Conservation (phyloP, 23 red algal species). For the Agarophyton chilense region DNA sequence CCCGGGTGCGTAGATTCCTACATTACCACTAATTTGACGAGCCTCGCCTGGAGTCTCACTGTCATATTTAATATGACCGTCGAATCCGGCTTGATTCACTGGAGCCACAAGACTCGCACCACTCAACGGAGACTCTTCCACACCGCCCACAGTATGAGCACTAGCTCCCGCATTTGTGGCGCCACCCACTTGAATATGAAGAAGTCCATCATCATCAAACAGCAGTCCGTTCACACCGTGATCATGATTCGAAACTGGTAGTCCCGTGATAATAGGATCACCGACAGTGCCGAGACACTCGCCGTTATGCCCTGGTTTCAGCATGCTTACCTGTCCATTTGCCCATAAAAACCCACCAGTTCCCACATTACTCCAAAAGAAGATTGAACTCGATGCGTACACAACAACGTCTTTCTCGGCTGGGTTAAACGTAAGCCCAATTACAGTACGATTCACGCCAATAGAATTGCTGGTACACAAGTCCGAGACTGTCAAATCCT, state of each 20-base stretch:
- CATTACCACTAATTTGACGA: slow-evolving; percentile 52
- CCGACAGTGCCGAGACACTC: slow-evolving; percentile 47
- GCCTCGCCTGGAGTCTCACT: slow-evolving; percentile 27
- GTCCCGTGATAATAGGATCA: slow-evolving; percentile 52
- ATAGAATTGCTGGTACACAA: slow-evolving; percentile 35
- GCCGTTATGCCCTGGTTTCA: slow-evolving; percentile 29
- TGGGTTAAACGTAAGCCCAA: slow-evolving; percentile 72
- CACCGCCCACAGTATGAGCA: slow-evolving; percentile 29
- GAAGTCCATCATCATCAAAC: slow-evolving; percentile 63
- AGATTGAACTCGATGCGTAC: slow-evolving; percentile 73
- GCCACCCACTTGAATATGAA: slow-evolving; percentile 61
- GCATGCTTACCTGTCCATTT: slow-evolving; percentile 52
- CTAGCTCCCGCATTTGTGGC: slow-evolving; percentile 66
- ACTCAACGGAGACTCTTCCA: slow-evolving; percentile 54
- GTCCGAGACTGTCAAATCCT: slow-evolving; percentile 54
- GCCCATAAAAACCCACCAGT: slow-evolving; percentile 37
- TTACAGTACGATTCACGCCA: slow-evolving; percentile 30
- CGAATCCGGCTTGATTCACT: slow-evolving; percentile 40
- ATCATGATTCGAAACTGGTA: slow-evolving; percentile 69
- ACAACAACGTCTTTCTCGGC: slow-evolving; percentile 45
- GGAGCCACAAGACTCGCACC: slow-evolving; percentile 54
- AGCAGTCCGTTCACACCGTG: slow-evolving; percentile 68
- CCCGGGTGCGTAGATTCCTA: slow-evolving; percentile 55
- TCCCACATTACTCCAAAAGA: slow-evolving; percentile 45
- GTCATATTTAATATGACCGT: slow-evolving; percentile 59